A percentile compares a stretch with the other conserved stretches of the same genome.
Evolutionary conservation across 164 flowering plant genomes (phyloP).

Genomic region (Vitis rupestris): DNA sequence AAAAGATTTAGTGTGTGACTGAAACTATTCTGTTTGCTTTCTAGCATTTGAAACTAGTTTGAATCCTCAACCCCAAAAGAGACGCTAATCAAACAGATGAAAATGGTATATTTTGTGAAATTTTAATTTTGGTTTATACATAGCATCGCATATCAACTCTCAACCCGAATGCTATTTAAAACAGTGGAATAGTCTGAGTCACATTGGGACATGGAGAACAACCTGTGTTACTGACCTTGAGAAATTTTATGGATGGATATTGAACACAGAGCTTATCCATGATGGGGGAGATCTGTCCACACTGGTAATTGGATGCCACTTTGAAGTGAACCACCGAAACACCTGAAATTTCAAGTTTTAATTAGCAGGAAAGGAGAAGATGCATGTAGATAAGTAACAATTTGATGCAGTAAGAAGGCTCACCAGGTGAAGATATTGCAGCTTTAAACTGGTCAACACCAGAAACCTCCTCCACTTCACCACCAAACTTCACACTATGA

Average conservation of each 20-base stretch:
- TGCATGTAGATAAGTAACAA: not conserved
- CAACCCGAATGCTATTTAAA: not conserved
- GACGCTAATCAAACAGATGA: too few species aligned
- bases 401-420: conserved; percentile 7
- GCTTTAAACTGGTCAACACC: conserved; percentile 67
- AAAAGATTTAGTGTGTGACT: too few species aligned
- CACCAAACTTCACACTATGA: conserved; percentile 58
- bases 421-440: conserved; percentile 69
- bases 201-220: too few species aligned
- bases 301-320: conserved; percentile 45
- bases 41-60: too few species aligned
- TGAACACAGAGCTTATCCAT: conserved; percentile 52
- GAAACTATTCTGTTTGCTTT: too few species aligned
- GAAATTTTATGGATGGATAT: conserved; percentile 73
- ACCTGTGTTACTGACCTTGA: conserved; percentile 43
- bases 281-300: conserved; percentile 63
- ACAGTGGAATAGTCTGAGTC: not conserved
- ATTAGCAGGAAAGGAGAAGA: not conserved
- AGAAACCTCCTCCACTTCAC: conserved; percentile 77
- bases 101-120: too few species aligned
- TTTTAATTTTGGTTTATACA: too few species aligned
- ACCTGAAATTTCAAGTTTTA: conserved; percentile 37
- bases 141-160: too few species aligned
- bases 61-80: too few species aligned
- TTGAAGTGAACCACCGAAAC: conserved; percentile 71